Percentiles rank a stretch among this genome's conserved stretches.
Evolutionary conservation across 345 rosid species (phyloP).

Genomic region (Pelargonium nanum): DNA sequence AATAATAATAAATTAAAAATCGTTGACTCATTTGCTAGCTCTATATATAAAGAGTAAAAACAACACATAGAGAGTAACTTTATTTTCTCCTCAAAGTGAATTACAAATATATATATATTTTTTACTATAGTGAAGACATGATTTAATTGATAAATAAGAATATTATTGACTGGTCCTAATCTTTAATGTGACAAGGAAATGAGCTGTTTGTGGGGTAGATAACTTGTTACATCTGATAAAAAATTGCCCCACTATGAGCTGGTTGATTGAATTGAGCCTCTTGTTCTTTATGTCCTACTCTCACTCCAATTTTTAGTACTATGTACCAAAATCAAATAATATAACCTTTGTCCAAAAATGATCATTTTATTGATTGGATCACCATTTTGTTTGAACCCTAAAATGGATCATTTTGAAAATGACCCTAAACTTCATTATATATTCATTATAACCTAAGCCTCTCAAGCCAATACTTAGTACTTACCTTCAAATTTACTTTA

Average conservation of each 20-base stretch:
- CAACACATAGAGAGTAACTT: too few relatives aligned
- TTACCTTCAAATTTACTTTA: too few relatives aligned
- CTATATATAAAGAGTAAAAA: too few relatives aligned
- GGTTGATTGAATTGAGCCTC: not conserved
- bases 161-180: not conserved
- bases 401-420: not conserved
- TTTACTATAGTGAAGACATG: too few relatives aligned
- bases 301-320: not conserved
- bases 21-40: too few relatives aligned
- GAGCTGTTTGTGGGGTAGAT: not conserved
- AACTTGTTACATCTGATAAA: not conserved
- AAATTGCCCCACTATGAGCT: not conserved
- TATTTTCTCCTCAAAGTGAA: too few relatives aligned
- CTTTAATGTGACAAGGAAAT: not conserved
- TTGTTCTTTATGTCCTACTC: not conserved
- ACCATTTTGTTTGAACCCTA: not conserved
- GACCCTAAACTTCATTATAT: not conserved
- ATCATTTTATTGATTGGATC: not conserved
- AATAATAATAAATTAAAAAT: too few relatives aligned
- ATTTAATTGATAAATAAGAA: too few relatives aligned
- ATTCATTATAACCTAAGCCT: not conserved
- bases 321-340: too few relatives aligned
- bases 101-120: too few relatives aligned
- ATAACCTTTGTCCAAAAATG: not conserved
- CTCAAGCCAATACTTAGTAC: too few relatives aligned